These are phyloP conservation scores for Aspergillus incahuasiensis DNA, from an alignment of 495 filamentous ascomycete species.

Conservation along the genomic window DNA sequence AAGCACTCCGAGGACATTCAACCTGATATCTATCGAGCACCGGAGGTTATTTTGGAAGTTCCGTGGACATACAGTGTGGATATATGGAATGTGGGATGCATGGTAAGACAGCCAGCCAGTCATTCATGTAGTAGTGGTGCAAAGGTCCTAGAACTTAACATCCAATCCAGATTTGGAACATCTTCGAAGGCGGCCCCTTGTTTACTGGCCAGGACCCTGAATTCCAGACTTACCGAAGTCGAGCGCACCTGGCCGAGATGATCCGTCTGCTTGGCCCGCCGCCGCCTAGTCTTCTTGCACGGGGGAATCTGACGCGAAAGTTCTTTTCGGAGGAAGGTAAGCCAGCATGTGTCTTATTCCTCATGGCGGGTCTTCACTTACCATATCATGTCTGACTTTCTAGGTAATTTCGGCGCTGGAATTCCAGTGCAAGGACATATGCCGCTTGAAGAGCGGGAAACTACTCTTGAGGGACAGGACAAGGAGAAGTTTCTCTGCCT, in stretches of 20 bases:
- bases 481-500: slow-evolving; percentile 40
- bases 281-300: slow-evolving; percentile 36
- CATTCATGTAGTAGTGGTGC: too few species aligned
- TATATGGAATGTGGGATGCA: slow-evolving; percentile 47
- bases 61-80: slow-evolving; percentile 44
- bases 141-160: too few species aligned
- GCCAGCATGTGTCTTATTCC: slow-evolving; percentile 5
- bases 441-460: slow-evolving; percentile 26
- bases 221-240: slow-evolving; percentile 34
- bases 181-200: slow-evolving; percentile 30
- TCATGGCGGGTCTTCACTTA: slow-evolving; percentile 6
- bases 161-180: slow-evolving; percentile 18
- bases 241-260: slow-evolving; percentile 44
- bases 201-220: slow-evolving; percentile 44
- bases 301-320: slow-evolving; percentile 29
- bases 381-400: slow-evolving; percentile 27
- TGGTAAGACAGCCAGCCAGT: too few species aligned
- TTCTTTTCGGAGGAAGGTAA: slow-evolving; percentile 39
- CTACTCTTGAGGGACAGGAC: slow-evolving; percentile 30
- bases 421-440: slow-evolving; percentile 29
- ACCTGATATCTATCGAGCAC: slow-evolving; percentile 40
- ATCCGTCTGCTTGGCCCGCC: slow-evolving; percentile 43
- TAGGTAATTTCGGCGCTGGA: slow-evolving; percentile 26
- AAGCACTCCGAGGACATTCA: slow-evolving; percentile 28
- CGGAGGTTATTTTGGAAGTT: slow-evolving; percentile 44